These are phyloP conservation scores for Mucor lusitanicus DNA, from an alignment of 371 early-diverging fungal species.

Conservation along the genomic window DNA sequence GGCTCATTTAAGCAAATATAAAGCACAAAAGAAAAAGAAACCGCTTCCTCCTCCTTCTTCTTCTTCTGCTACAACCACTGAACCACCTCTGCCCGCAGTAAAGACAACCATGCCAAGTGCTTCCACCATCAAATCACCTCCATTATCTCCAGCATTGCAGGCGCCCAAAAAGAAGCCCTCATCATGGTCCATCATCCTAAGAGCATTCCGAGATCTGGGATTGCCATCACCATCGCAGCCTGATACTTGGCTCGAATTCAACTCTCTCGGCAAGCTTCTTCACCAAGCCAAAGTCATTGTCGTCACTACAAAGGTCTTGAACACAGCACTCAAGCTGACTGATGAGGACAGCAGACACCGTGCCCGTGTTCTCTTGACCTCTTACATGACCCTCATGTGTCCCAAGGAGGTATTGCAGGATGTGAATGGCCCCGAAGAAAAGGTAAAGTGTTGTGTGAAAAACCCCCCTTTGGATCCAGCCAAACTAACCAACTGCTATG, in stretches of 20 bases:
- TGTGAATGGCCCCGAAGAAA: conserved; percentile 51
- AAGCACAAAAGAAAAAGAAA: conserved; percentile 9
- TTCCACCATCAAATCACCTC: not conserved
- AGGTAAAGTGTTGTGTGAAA: conserved; percentile 34
- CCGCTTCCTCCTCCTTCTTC: conserved; percentile 2
- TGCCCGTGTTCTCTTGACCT: conserved; percentile 63
- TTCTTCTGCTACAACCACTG: not conserved
- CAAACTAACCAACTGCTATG: not conserved
- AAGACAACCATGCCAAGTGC: not conserved
- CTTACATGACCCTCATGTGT: conserved; percentile 71
- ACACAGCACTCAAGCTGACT: conserved; percentile 25
- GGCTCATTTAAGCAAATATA: conserved; percentile 21
- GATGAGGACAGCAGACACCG: conserved; percentile 44
- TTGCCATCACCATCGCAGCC: conserved; percentile 28
- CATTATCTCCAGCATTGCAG: not conserved
- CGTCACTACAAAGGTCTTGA: conserved; percentile 33
- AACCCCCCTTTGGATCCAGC: not conserved
- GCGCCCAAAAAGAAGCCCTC: conserved; percentile 19
- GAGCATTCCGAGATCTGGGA: conserved; percentile 26
- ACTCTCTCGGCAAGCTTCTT: conserved; percentile 30
- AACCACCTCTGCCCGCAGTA: not conserved
- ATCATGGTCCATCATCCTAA: conserved; percentile 14
- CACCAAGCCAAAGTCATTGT: conserved; percentile 36
- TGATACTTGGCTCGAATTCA: conserved; percentile 34
- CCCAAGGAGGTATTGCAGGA: conserved; percentile 59